Base-by-base conservation (phyloP, 2,329 filamentous ascomycete genomes). In the Penicillium sp. region DNA sequence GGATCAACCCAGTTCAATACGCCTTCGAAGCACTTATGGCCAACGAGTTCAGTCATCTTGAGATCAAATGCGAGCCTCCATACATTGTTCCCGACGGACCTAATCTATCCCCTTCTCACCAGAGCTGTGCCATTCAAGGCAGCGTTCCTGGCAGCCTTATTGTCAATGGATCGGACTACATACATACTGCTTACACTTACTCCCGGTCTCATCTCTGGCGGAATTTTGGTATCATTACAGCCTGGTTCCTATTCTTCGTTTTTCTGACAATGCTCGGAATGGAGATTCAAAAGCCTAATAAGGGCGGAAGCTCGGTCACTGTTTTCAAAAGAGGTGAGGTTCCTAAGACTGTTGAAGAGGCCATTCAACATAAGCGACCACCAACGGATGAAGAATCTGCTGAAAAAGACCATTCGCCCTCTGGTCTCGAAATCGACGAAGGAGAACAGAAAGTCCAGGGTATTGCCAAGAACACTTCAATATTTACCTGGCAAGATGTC, bases 401-500 rank as follows among this genome's bases (percentile, higher is more conserved):
- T 2, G 74, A 61, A 64, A 68, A 65, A 32, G 46, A 58, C 10
- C 51, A 53, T 20, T 40, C 49, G 15, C 45, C 41, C 3, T 29
- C 53, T 13, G 64, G 61, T 9, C 26, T 51, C 7, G 46, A 58
- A n/a, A 55, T 66, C 24, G 20, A 64, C 20, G 37, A 56, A 2
- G 48, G 52, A 2, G 51, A 59, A 9, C 47, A 64, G 23, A 65
- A 72, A 46, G 70, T 78, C 36, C 70, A 78, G 27, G 77, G 77
- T 2, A 80, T 88, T 12, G 82, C 82, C 1, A 83, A 82, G 62
- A 87, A 87, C 54, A 84, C 87, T 43, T 84, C 85, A 29, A 78
- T 91, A n/a, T 79, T 96, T 53, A 96, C 91, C 0, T 96, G 91
- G 88, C 89, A 93, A 68, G 80, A 89, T 58, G 84, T 97, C 54